phyloP scores from a whole-genome alignment of 2,329 filamentous ascomycete genomes.

The Trichophyton equinum region DNA sequence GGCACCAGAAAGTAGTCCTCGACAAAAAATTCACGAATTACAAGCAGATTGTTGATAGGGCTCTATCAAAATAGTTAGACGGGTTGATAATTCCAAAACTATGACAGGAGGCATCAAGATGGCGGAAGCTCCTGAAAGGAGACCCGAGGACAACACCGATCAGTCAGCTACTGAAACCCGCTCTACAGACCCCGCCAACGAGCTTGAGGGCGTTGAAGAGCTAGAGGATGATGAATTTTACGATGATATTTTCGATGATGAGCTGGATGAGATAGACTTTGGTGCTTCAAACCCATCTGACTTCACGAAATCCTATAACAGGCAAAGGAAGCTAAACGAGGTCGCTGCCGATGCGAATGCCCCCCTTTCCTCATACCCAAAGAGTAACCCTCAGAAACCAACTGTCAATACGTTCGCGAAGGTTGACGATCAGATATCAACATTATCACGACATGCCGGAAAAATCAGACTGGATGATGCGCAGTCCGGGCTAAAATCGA shows the following conservation, averaged over 20 bases:
- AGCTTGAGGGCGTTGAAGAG: slow-evolving; percentile 34
- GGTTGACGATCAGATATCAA: slow-evolving; percentile 76
- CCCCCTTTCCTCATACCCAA: slow-evolving; percentile 48
- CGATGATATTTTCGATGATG: slow-evolving; percentile 44
- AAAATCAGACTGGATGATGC: slow-evolving; percentile 68
- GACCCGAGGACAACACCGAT: background rate
- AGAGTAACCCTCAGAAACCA: slow-evolving; percentile 67
- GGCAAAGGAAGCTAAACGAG: slow-evolving; percentile 58
- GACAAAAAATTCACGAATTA: background rate
- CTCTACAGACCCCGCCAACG: background rate
- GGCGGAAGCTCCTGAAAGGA: background rate
- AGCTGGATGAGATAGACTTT: slow-evolving; percentile 45
- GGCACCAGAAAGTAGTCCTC: background rate
- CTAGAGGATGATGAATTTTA: slow-evolving; percentile 50
- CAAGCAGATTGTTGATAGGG: background rate
- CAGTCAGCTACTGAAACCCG: background rate
- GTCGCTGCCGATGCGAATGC: slow-evolving; percentile 34
- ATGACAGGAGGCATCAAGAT: background rate
- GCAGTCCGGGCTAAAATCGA: slow-evolving; percentile 41
- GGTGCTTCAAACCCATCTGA: slow-evolving; percentile 49
- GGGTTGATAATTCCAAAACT: background rate
- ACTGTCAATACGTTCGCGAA: slow-evolving; percentile 65
- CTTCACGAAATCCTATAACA: slow-evolving; percentile 78
- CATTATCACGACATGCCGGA: slow-evolving; percentile 69
- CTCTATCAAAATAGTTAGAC: background rate